Evolutionary conservation across 805 yeast species (phyloP).

Genomic region (Pichia cephalocereana): DNA sequence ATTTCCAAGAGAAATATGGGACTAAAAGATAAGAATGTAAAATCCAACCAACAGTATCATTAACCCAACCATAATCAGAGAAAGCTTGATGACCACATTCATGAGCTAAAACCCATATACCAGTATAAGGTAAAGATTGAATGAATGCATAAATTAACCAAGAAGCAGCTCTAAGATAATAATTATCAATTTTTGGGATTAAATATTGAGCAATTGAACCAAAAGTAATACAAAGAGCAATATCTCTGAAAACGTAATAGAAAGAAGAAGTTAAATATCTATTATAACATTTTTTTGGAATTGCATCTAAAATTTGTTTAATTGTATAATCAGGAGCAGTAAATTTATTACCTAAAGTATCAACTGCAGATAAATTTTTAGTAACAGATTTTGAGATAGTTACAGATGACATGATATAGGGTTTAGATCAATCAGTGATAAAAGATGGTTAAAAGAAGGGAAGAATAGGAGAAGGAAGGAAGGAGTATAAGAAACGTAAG

Average conservation of each 20-base stretch:
- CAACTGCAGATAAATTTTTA: slow-evolving; percentile 36
- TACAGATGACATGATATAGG: neutral
- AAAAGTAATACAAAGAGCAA: slow-evolving; percentile 36
- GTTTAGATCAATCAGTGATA: neutral
- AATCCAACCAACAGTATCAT: slow-evolving; percentile 77
- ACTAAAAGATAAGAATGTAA: slow-evolving; percentile 71
- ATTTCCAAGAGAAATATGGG: slow-evolving; percentile 85
- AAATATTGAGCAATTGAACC: slow-evolving; percentile 46
- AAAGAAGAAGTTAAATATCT: slow-evolving; percentile 47
- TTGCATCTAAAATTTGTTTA: slow-evolving; percentile 62
- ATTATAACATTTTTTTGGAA: slow-evolving; percentile 69
- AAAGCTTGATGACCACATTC: slow-evolving; percentile 91
- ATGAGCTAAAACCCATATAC: slow-evolving; percentile 81
- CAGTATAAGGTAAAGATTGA: slow-evolving; percentile 65
- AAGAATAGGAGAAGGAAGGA: neutral
- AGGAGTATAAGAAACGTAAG: neutral
- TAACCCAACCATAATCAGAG: slow-evolving; percentile 59
- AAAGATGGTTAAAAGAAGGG: neutral
- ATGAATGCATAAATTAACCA: slow-evolving; percentile 50
- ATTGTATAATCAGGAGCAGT: slow-evolving; percentile 68
- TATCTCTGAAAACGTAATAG: slow-evolving; percentile 61
- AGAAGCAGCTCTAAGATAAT: slow-evolving; percentile 38
- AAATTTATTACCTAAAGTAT: slow-evolving; percentile 57
- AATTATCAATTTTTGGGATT: slow-evolving; percentile 41
- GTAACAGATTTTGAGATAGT: slow-evolving; percentile 5